Evolutionary conservation across 805 yeast species (phyloP).

Genomic region (Candida golubevii): DNA sequence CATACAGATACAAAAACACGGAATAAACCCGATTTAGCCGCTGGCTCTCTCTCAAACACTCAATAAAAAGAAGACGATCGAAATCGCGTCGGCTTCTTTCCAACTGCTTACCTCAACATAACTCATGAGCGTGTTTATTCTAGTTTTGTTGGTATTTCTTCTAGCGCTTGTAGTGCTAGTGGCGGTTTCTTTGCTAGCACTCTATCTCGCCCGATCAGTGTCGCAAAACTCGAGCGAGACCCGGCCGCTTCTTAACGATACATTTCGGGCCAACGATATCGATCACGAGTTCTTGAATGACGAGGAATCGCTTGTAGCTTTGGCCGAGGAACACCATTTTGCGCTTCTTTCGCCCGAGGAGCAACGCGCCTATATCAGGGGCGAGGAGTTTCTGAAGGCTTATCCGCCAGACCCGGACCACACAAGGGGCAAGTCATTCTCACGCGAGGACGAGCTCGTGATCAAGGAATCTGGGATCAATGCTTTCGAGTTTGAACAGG

Average conservation of each 20-base stretch:
- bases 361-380: conserved; percentile 32
- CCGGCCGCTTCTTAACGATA: conserved; percentile 9
- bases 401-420: conserved; percentile 32
- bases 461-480: conserved; percentile 35
- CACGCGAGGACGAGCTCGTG: conserved; percentile 25
- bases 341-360: conserved; percentile 38
- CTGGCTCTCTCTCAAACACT: no score
- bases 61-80: no score
- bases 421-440: conserved; percentile 30
- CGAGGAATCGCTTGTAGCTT: conserved; percentile 31
- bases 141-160: background rate
- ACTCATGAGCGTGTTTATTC: background rate
- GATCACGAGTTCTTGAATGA: conserved; percentile 40
- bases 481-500: conserved; percentile 41
- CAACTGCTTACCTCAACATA: no score
- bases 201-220: background rate
- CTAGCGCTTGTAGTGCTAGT: background rate
- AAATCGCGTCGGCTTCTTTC: no score
- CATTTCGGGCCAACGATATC: conserved; percentile 17
- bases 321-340: conserved; percentile 37
- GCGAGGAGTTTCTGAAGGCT: conserved; percentile 29
- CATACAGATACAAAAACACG: no score
- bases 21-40: no score
- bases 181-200: conserved; percentile 1
- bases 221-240: background rate